phyloP scores from a whole-genome alignment of 2,329 filamentous ascomycete species.

The Aspergillus ochraceus region DNA sequence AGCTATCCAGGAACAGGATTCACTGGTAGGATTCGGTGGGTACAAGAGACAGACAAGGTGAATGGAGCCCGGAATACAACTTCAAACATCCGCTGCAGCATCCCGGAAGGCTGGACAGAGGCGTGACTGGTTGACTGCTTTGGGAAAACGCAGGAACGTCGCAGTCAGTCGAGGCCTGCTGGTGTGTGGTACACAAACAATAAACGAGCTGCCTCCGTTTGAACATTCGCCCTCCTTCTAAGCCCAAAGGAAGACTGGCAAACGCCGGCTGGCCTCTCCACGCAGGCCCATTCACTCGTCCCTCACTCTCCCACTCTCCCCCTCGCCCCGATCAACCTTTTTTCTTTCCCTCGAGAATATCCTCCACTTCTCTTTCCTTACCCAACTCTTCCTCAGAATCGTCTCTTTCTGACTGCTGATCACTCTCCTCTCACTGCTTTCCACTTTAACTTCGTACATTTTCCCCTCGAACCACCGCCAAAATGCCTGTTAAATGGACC shows the following conservation, averaged over 20 bases:
- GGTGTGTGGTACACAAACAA: background rate
- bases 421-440: background rate
- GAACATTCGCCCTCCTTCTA: background rate
- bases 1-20: background rate
- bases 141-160: conserved; percentile 9
- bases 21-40: background rate
- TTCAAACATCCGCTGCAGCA: conserved; percentile 11
- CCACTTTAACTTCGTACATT: background rate
- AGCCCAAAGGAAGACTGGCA: background rate
- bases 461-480: background rate
- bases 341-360: background rate
- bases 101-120: background rate
- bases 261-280: background rate
- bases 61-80: conserved; percentile 5
- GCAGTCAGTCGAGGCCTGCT: background rate
- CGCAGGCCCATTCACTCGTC: too few relatives aligned
- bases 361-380: background rate
- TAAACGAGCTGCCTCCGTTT: background rate
- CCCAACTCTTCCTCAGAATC: background rate
- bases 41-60: background rate
- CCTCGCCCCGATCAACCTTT: background rate
- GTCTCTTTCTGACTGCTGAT: background rate
- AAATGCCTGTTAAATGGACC: conserved; percentile 40
- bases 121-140: background rate
- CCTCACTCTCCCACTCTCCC: background rate